Base-by-base conservation (phyloP, 768 basidiomycete species). In the Auricularia sp. region DNA sequence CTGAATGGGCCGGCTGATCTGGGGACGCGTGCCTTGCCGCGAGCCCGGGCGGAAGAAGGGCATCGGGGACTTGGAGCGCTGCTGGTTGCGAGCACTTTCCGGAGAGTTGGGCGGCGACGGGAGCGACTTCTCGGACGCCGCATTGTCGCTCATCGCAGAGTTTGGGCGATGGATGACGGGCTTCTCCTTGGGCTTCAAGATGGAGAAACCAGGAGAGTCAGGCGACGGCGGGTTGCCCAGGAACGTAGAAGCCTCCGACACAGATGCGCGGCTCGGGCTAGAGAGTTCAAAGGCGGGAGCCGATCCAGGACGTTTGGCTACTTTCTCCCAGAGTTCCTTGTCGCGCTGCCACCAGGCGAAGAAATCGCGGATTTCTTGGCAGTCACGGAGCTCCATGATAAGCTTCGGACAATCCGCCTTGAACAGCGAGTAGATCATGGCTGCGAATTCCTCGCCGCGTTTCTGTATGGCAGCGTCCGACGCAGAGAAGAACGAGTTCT, bases 301-400 rank as follows among this genome's bases (percentile, higher is more conserved):
- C n/a, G 66, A 61, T 2, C 59, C 66, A 47, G 68, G 59, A 56
- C 58, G 65, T 68, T 66, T 69, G 59, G 61, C 71, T 64, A n/a
- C 54, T 70, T 81, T 85, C 66, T 79, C 77, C 34, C 78, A 78
- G 21, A 83, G 75, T 63, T 92, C 89, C 66, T 82, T 74, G 72
- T 93, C 91, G 45, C 85, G 76, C 66, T 86, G 78, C 91, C 91
- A 92, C 67, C 82, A 81, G 14, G 83, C 87, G 70, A 93, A 93
- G 74, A 92, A 93, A 71, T 92, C 87, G 2, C 83, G 83, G 62
- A 90, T 81, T 35, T 79, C 72, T 39, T 77, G 78, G 34, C 81
- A 82, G 18, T 77, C 76, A 45, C 88, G 80, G 63, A 93, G 79
- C 65, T 92, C 91, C 64, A 79, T 75, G 62, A 92, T 74, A 56